Evolutionary conservation across 441 rosid species (phyloP).

Genomic region (Jatropha multifida): DNA sequence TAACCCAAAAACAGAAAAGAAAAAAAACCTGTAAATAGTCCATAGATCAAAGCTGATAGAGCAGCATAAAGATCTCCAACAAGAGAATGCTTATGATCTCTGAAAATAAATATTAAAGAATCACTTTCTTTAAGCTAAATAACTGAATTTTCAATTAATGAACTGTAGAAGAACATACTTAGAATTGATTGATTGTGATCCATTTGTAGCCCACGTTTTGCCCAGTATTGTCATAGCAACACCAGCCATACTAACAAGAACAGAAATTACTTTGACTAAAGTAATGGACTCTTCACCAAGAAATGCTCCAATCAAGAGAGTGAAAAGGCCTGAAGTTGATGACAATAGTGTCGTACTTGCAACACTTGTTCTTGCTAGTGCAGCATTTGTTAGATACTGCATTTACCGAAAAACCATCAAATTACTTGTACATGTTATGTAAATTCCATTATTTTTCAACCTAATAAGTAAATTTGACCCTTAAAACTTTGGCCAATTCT

Average conservation of each 20-base stretch:
- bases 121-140: neutral
- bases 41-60: constrained; percentile 43
- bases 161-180: constrained; percentile 14
- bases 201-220: constrained; percentile 36
- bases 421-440: no score
- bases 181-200: constrained; percentile 24
- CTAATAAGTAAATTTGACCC: no score
- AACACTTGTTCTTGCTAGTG: constrained; percentile 48
- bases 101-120: constrained; percentile 8
- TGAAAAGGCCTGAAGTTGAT: constrained; percentile 52
- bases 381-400: constrained; percentile 45
- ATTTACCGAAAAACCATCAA: no score
- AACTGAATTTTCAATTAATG: neutral
- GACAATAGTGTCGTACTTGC: constrained; percentile 43
- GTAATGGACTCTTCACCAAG: constrained; percentile 43
- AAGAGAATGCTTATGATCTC: constrained; percentile 32
- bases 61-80: constrained; percentile 43
- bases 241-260: constrained; percentile 48
- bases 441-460: no score
- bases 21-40: constrained; percentile 41
- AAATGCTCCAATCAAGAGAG: constrained; percentile 45
- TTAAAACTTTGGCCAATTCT: no score
- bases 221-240: constrained; percentile 50
- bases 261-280: constrained; percentile 38
- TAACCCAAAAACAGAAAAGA: no score